Evolutionary conservation across 176 grass and related monocot genomes (phyloP), one percentile per base, ranked within the genome.

Genomic region (Pontederia crassipes): DNA sequence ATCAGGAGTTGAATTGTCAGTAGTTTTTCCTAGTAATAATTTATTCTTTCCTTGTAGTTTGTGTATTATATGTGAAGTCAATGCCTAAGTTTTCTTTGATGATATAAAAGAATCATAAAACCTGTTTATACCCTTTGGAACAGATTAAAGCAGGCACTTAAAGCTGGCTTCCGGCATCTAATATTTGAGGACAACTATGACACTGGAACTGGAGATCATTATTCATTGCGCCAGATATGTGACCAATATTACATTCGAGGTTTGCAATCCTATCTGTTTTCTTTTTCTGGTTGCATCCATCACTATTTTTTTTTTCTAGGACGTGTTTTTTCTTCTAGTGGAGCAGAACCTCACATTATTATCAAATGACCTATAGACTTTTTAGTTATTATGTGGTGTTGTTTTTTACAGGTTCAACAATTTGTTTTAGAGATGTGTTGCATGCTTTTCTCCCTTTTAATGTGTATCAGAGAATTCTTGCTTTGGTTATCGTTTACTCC

Each of bases 151-250:
- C 86, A 90, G 62, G 83, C 86, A 12, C 49, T 87, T 49, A 81
- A 77, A 57, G 75, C 75, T 65, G 83, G 91, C 49, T 95, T 90
- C 61, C 57, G 14, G 32, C 79, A 95, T 77, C 79, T 95, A 45
- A 90, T 95, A 77, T 95, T 95, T 54, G 91, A 95, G 80, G 91
- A 95, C 62, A 95, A 95, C 61, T 90, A 95, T 62, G 91, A 95
- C 71, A 95, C 91, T 55, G 86, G 91, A 57, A 87, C 75, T 35
- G 91, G 91, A 2, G 91, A 95, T 52, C 86, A 95, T 78, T 90
- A 95, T 77, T 90, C 91, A 26, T 69, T 95, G 60, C 79, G 91
- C 17, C 86, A 95, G 57, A 90, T 90, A 67, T 95, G 91, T 46
- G 91, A 95, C 68, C 91, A 95, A 66, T 52, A 73, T 54, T 77